phyloP scores from a whole-genome alignment of 768 basidiomycete species.

The Pleurotus djamor region DNA sequence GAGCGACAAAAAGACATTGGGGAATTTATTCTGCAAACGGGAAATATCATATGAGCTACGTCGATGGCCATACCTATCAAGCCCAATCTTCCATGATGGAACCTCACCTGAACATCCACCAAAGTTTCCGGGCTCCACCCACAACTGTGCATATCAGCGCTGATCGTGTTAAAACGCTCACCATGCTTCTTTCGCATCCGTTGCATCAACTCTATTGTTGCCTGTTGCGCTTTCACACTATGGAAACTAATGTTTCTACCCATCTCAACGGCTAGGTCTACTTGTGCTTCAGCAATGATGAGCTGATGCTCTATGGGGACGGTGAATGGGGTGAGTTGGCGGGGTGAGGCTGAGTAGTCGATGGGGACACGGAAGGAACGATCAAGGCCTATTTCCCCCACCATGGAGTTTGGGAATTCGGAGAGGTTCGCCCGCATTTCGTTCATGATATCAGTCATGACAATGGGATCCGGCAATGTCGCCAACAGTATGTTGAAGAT shows the following conservation, averaged over 20 bases:
- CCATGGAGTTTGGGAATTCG: conserved; percentile 69
- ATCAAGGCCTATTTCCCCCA: conserved; percentile 95
- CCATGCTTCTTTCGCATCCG: conserved; percentile 59
- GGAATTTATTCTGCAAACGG: conserved; percentile 53
- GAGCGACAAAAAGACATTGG: conserved; percentile 83
- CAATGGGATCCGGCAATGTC: conserved; percentile 69
- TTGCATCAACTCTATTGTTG: conserved; percentile 63
- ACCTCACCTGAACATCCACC: conserved; percentile 68
- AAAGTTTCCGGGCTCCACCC: conserved; percentile 79
- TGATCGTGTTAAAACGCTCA: conserved; percentile 60
- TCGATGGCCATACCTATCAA: background rate
- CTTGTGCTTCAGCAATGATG: conserved; percentile 75
- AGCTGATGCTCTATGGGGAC: conserved; percentile 83
- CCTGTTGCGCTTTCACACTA: conserved; percentile 75
- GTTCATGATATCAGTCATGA: conserved; percentile 54
- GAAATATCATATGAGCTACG: background rate
- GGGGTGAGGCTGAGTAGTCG: conserved; percentile 44
- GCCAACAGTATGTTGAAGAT: conserved; percentile 58
- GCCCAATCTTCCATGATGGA: background rate
- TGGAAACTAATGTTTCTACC: conserved; percentile 83
- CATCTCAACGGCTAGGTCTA: conserved; percentile 82
- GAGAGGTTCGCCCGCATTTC: conserved; percentile 60
- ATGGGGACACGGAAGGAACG: conserved; percentile 73
- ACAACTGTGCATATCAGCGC: conserved; percentile 89
- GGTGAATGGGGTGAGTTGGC: conserved; percentile 71